phyloP scores from a whole-genome alignment of 2,329 filamentous ascomycete genomes.

The Monosporascus cannonballus region DNA sequence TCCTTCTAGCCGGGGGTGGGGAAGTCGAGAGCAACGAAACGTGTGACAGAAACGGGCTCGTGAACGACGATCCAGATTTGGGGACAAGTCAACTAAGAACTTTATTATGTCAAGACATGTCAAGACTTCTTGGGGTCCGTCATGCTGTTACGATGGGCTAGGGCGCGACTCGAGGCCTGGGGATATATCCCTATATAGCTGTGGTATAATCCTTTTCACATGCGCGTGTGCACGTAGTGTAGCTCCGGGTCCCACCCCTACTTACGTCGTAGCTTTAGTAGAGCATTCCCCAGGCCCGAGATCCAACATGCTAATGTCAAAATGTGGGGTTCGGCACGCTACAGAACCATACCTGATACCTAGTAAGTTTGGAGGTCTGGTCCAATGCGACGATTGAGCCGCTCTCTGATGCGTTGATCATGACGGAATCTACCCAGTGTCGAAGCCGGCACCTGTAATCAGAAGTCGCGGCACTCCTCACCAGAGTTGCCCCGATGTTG shows the following conservation, averaged over 20 bases:
- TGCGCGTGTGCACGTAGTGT: no score
- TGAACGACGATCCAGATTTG: background rate
- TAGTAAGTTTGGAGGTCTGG: no score
- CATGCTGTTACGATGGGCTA: no score
- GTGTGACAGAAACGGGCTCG: background rate
- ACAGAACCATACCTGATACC: slow-evolving; percentile 8
- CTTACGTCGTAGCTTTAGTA: no score
- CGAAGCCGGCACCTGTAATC: no score
- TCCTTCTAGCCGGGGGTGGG: background rate
- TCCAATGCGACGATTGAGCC: background rate
- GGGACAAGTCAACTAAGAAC: background rate
- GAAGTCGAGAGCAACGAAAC: background rate
- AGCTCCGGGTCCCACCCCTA: no score
- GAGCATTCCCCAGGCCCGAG: background rate
- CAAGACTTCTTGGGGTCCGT: background rate
- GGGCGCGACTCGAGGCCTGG: background rate
- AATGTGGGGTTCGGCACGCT: slow-evolving; percentile 11
- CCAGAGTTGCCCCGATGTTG: no score
- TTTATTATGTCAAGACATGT: background rate
- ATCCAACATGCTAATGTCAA: background rate
- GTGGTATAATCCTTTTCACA: background rate
- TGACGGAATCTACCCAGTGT: slow-evolving; percentile 9
- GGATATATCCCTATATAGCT: background rate
- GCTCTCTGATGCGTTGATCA: slow-evolving; percentile 8
- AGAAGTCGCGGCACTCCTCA: no score